These are phyloP conservation scores for Solanum hybrid DNA, from an alignment of 305 asterid genomes.

Conservation along the genomic window DNA sequence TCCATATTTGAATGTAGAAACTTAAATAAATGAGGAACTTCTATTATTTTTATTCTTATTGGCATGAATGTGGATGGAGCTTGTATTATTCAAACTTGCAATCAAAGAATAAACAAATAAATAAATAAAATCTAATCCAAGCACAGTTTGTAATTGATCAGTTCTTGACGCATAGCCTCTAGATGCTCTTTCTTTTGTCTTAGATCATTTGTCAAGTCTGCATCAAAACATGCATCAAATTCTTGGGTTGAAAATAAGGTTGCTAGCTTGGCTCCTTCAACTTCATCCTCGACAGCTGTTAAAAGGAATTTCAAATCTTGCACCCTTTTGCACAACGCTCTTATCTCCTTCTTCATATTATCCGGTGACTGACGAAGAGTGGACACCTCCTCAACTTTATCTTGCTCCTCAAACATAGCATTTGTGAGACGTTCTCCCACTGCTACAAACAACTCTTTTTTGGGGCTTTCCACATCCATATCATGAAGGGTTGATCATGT, in stretches of 20 bases:
- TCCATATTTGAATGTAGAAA: background rate
- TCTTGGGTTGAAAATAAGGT: background rate
- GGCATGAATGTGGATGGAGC: background rate
- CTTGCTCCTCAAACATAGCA: background rate
- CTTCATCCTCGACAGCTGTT: background rate
- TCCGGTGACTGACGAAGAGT: background rate
- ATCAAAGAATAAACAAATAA: background rate
- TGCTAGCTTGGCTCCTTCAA: background rate
- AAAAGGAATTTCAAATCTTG: background rate
- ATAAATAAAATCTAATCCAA: background rate
- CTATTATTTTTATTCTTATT: background rate
- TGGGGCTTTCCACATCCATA: background rate
- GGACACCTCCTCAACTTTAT: background rate
- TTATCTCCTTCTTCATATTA: background rate
- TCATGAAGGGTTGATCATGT: background rate
- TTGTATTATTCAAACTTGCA: background rate
- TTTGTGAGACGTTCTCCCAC: background rate
- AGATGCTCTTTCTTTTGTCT: background rate
- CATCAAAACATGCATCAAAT: background rate
- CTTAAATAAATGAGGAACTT: background rate
- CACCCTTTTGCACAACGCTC: background rate
- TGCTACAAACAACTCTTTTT: background rate
- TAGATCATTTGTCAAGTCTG: background rate
- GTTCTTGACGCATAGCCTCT: background rate
- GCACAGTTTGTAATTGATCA: too few relatives aligned